These are phyloP conservation scores for Aspergillus steynii DNA, from an alignment of 495 filamentous ascomycete genomes.

Conservation along the genomic window DNA sequence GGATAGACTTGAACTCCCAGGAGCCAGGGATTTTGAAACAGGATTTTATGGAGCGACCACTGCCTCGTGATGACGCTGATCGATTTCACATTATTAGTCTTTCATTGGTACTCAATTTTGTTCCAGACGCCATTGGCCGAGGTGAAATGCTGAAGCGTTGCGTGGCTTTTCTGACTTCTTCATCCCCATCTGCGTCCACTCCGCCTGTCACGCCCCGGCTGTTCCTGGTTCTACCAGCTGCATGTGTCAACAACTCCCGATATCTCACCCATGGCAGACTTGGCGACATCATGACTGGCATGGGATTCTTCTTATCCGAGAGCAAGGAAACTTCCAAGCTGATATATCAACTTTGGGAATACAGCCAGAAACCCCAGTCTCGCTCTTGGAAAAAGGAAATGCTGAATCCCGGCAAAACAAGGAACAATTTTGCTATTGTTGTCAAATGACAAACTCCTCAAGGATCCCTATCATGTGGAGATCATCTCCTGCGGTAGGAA, in stretches of 20 bases:
- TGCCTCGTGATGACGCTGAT: constrained; percentile 61
- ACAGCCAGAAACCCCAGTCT: constrained; percentile 32
- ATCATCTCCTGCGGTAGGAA: constrained; percentile 73
- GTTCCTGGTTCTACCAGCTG: constrained; percentile 86
- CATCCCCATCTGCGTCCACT: constrained; percentile 48
- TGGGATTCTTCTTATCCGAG: constrained; percentile 68
- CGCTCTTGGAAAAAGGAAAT: constrained; percentile 66
- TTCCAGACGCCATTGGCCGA: constrained; percentile 69
- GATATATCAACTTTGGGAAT: constrained; percentile 83
- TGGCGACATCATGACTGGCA: constrained; percentile 66
- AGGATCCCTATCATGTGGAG: constrained; percentile 22
- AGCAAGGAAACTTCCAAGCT: constrained; percentile 79
- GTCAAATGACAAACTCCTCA: constrained; percentile 35
- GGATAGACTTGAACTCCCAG: constrained; percentile 91
- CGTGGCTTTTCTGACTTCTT: constrained; percentile 56
- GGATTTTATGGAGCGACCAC: constrained; percentile 89
- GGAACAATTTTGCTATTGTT: constrained; percentile 89
- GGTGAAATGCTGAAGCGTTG: constrained; percentile 84
- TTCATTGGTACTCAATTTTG: constrained; percentile 94
- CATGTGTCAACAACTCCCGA: constrained; percentile 88
- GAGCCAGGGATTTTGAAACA: constrained; percentile 77
- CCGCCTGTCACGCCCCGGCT: constrained; percentile 62
- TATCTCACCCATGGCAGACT: constrained; percentile 80
- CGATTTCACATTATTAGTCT: constrained; percentile 87
- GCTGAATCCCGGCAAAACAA: constrained; percentile 65